phyloP scores from a whole-genome alignment of 768 basidiomycete genomes.

The Crucibulum laeve region DNA sequence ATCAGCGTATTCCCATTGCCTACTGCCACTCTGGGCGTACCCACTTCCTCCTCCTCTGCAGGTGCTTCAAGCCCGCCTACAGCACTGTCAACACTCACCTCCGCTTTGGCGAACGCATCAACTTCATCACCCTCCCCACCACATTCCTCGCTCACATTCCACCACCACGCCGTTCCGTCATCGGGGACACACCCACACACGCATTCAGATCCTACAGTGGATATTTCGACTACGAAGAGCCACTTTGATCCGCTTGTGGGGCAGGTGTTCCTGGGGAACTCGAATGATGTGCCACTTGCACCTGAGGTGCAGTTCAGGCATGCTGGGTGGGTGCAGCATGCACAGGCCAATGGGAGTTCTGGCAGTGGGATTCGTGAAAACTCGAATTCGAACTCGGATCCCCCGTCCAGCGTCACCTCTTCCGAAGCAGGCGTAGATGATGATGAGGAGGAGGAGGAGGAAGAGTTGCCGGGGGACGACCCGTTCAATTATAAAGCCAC shows the following conservation, averaged over 20 bases:
- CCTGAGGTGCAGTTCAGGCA: conserved; percentile 23
- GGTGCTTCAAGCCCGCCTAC: conserved; percentile 1
- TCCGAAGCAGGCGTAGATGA: too few relatives aligned
- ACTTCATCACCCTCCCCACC: conserved; percentile 5
- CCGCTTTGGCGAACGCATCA: conserved; percentile 3
- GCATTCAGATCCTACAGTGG: conserved; percentile 10
- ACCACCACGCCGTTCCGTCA: neutral
- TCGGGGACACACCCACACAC: too few relatives aligned
- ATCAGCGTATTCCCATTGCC: conserved; percentile 40
- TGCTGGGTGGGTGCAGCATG: conserved; percentile 9
- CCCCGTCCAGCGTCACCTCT: too few relatives aligned
- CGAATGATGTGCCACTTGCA: conserved; percentile 67
- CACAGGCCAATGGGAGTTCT: too few relatives aligned
- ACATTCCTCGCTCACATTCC: neutral
- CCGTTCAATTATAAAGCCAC: conserved; percentile 37
- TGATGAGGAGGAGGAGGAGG: conserved; percentile 1
- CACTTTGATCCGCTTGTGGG: conserved; percentile 55
- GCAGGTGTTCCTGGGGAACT: conserved; percentile 80
- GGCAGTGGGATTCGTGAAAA: too few relatives aligned
- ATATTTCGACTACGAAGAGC: conserved; percentile 28
- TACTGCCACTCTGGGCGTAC: conserved; percentile 1
- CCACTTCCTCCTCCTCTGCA: too few relatives aligned
- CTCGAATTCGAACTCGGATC: too few relatives aligned
- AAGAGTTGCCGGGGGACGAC: conserved; percentile 22
- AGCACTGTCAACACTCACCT: conserved; percentile 4